These are phyloP conservation scores for Aspergillus felis DNA, from an alignment of 2,329 filamentous ascomycete genomes.

Conservation along the genomic window DNA sequence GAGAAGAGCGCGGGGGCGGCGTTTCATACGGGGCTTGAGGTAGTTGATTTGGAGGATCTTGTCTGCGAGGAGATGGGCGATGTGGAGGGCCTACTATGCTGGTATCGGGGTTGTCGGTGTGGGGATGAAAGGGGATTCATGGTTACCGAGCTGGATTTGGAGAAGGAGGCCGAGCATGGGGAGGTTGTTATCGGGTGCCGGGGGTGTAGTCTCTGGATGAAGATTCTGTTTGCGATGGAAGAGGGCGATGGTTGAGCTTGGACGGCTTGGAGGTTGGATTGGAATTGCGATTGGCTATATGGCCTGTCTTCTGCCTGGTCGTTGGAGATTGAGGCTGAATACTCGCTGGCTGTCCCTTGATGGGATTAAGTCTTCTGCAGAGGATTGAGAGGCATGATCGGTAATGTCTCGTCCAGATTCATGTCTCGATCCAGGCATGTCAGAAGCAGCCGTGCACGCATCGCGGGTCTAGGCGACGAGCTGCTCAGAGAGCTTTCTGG, in stretches of 20 bases:
- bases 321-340: not conserved
- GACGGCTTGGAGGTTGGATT: not conserved
- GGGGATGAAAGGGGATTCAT: conserved; percentile 55
- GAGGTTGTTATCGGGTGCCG: conserved; percentile 59
- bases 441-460: not conserved
- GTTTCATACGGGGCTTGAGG: conserved; percentile 52
- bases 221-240: conserved; percentile 55
- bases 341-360: not conserved
- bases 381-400: too few species aligned
- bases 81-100: conserved; percentile 43
- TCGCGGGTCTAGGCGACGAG: not conserved
- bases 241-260: conserved; percentile 25
- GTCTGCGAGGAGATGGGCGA: conserved; percentile 36
- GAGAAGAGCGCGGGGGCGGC: conserved; percentile 27
- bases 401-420: not conserved
- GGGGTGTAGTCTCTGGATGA: conserved; percentile 62
- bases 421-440: not conserved
- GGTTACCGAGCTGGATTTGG: conserved; percentile 53
- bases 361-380: not conserved
- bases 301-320: not conserved
- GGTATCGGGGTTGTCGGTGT: conserved; percentile 56
- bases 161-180: conserved; percentile 46
- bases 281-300: not conserved
- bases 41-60: conserved; percentile 56
- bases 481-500: not conserved